Evolutionary conservation across 352 stramenopile species (phyloP), one percentile per base, ranked within the genome.

Genomic region (Phytophthora cactorum): DNA sequence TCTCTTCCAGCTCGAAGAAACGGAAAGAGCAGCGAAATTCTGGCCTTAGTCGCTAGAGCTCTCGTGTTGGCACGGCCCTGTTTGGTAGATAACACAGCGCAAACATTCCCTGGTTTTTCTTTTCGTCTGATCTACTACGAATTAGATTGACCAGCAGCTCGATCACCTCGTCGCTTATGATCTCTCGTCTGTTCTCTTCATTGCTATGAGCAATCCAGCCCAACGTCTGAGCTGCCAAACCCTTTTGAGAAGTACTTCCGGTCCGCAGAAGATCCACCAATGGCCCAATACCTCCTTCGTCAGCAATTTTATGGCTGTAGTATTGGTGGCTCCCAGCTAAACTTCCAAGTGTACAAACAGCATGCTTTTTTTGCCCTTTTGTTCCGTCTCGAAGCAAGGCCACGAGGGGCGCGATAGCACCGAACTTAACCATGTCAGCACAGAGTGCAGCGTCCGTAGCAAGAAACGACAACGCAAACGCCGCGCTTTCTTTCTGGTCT

Each of bases 291-390:
- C 12, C 50, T 59, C 67, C 61, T 62, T 47, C 62, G 25, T 49
- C 47, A 5, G 31, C 62, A 17, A 75, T 70, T 52, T 59, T 53
- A 7, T 46, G n/a, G 11, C 47, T 28, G 31, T 55, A 55, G 7
- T 45, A 52, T 10, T 49, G 17, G 17, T 22, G 17, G 17, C 17
- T 22, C 17, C 17, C 56, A 52, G 39, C 61, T n/a, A 70, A 17
- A 43, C 59, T 67, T 1, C 43, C 64, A 5, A 71, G 44, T 5
- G 67, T 59, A 15, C 47, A 62, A 54, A 49, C n/a, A 1, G 49
- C 55, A 27, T 39, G 29, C 12, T 58, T 29, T 28, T 58, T 54
- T 25, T 55, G 34, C 2, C 8, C 44, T 17, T 59, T 17, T 2
- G 22, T 62, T 9, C 52, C 60, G 6, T 52, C 25, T 44, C 10